Evolutionary conservation across 2,329 filamentous ascomycete species (phyloP).

Genomic region (Aspergillus brunneoviolaceus): DNA sequence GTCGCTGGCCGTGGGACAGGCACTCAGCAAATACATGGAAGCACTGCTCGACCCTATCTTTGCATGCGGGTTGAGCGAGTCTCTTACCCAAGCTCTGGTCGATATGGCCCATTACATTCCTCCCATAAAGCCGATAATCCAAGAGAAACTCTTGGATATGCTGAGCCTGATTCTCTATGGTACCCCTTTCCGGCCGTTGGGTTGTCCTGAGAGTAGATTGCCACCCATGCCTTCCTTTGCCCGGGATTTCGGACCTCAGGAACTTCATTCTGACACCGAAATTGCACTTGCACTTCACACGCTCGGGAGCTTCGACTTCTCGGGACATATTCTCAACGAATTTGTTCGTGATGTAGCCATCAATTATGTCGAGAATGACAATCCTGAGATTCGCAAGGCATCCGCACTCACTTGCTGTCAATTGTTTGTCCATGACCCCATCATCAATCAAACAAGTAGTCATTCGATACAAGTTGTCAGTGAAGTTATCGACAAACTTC

Average conservation of each 20-base stretch:
- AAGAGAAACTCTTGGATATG: constrained; percentile 91
- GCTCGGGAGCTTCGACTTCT: constrained; percentile 96
- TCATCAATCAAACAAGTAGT: constrained; percentile 95
- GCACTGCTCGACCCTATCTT: constrained; percentile 94
- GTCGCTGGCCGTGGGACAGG: constrained; percentile 91
- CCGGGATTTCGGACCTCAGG: constrained; percentile 80
- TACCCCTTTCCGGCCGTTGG: constrained; percentile 86
- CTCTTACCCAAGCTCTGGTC: constrained; percentile 89
- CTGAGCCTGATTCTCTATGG: constrained; percentile 91
- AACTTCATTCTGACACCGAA: constrained; percentile 80
- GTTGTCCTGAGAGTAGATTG: constrained; percentile 84
- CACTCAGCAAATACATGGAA: constrained; percentile 97
- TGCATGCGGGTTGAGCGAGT: constrained; percentile 89
- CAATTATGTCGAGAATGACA: constrained; percentile 96
- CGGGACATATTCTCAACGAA: constrained; percentile 86
- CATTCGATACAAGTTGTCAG: constrained; percentile 96
- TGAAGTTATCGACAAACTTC: constrained; percentile 93
- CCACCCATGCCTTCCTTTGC: constrained; percentile 78
- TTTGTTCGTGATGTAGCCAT: constrained; percentile 98
- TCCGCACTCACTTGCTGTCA: constrained; percentile 97
- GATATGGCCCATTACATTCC: constrained; percentile 99
- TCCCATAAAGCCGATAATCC: constrained; percentile 86
- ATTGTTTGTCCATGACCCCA: constrained; percentile 92
- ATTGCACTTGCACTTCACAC: constrained; percentile 93
- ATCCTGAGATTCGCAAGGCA: constrained; percentile 87